These are phyloP conservation scores for Pezicula carpinea DNA, from an alignment of 2,329 filamentous ascomycete species.

Conservation along the genomic window DNA sequence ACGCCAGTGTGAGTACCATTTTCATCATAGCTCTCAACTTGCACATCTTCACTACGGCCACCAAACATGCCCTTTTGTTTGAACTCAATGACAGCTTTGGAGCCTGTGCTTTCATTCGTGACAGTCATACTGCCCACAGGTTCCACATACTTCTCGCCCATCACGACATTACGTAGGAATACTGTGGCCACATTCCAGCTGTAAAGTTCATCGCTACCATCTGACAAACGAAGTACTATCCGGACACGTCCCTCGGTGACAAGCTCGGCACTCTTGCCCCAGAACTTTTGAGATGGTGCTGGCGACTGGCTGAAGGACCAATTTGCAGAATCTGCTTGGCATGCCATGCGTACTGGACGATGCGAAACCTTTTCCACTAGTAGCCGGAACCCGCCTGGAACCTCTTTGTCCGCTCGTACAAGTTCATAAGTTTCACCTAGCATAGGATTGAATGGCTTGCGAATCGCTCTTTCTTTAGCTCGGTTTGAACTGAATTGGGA, in stretches of 20 bases:
- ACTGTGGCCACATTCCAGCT: conserved; percentile 85
- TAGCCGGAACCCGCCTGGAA: conserved; percentile 73
- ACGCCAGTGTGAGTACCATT: conserved; percentile 62
- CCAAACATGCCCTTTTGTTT: conserved; percentile 97
- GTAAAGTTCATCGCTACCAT: conserved; percentile 74
- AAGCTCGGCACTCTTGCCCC: conserved; percentile 94
- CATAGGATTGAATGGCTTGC: conserved; percentile 96
- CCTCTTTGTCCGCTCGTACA: conserved; percentile 73
- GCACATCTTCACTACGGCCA: conserved; percentile 85
- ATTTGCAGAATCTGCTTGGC: conserved; percentile 79
- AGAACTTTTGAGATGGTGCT: conserved; percentile 91
- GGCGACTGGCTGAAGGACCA: conserved; percentile 90
- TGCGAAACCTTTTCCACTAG: conserved; percentile 95
- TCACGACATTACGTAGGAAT: conserved; percentile 92
- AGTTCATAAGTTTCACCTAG: conserved; percentile 95
- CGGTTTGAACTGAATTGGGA: conserved; percentile 78
- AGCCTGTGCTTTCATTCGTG: conserved; percentile 75
- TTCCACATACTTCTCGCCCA: conserved; percentile 97
- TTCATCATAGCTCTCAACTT: conserved; percentile 65
- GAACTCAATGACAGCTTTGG: conserved; percentile 84
- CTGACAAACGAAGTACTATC: conserved; percentile 61
- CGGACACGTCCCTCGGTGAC: conserved; percentile 86
- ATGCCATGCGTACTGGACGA: conserved; percentile 85
- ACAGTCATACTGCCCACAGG: conserved; percentile 88
- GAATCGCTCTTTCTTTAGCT: conserved; percentile 83